Percentiles rank a stretch among this genome's conserved stretches.
Evolutionary conservation across 192 early-diverging fungal species (phyloP).

Genomic region (Gaertneriomyces semiglobifer): DNA sequence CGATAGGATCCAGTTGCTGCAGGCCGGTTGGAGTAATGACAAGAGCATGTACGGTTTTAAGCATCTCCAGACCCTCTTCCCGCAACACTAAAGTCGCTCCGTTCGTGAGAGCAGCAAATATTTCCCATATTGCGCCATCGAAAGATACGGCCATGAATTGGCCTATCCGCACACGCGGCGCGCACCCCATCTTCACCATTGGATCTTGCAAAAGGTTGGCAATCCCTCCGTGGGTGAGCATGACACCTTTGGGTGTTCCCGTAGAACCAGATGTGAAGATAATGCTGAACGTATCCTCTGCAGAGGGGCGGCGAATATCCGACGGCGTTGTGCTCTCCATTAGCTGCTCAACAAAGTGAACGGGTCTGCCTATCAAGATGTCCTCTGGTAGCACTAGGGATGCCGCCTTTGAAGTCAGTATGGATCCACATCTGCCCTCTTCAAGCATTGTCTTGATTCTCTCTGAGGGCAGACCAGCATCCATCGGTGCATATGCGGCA

Average conservation of each 20-base stretch:
- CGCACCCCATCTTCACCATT: no score
- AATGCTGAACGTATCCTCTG: no score
- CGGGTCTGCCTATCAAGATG: no score
- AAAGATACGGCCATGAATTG: constrained; percentile 2
- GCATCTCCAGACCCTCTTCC: constrained; percentile 4
- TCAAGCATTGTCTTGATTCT: constrained; percentile 26
- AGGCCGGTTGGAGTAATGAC: constrained; percentile 35
- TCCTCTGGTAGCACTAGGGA: no score
- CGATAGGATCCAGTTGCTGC: constrained; percentile 20
- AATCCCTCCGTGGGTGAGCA: constrained; percentile 30
- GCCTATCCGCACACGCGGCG: neutral
- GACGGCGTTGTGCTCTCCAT: no score
- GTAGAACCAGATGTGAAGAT: constrained; percentile 43
- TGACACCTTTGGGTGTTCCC: constrained; percentile 41
- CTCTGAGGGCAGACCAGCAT: constrained; percentile 7
- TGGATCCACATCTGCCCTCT: neutral
- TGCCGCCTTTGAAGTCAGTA: no score
- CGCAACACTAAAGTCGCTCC: constrained; percentile 12
- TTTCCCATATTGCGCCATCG: constrained; percentile 3
- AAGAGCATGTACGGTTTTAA: constrained; percentile 17
- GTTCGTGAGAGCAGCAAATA: constrained; percentile 1
- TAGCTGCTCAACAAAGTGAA: no score
- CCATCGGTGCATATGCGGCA: constrained; percentile 23
- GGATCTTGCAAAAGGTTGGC: neutral
- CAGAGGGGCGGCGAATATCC: no score